These are phyloP conservation scores for Nepenthes alata DNA, from an alignment of 179 eudicot species.

Conservation along the genomic window DNA sequence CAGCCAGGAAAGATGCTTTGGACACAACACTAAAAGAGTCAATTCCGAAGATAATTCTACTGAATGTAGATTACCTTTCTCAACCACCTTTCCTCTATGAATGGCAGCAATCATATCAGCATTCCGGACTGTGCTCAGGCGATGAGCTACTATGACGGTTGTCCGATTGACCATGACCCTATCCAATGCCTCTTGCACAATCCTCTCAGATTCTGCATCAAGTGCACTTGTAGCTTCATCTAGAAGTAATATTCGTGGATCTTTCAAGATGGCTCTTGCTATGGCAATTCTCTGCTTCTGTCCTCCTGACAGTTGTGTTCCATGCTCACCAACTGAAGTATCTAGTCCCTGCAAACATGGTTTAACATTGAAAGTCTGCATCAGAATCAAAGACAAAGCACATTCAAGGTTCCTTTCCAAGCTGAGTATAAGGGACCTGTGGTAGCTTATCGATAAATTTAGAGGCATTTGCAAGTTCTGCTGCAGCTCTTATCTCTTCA, in stretches of 20 bases:
- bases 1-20: not conserved
- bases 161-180: constrained; percentile 63
- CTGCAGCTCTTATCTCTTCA: constrained; percentile 45
- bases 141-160: constrained; percentile 66
- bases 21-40: not conserved
- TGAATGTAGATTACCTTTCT: constrained; percentile 37
- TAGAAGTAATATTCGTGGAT: constrained; percentile 59
- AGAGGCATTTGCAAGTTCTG: constrained; percentile 52
- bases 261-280: constrained; percentile 64
- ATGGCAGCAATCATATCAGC: constrained; percentile 65
- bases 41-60: not conserved
- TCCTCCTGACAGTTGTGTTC: constrained; percentile 67
- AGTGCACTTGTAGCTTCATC: constrained; percentile 94
- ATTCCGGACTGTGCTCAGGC: constrained; percentile 57
- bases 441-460: constrained; percentile 53
- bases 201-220: constrained; percentile 72
- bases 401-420: not conserved
- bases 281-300: constrained; percentile 76
- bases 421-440: constrained; percentile 20
- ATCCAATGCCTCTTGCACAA: constrained; percentile 69
- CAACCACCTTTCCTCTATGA: constrained; percentile 59
- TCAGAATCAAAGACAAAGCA: not conserved
- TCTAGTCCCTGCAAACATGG: constrained; percentile 42
- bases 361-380: not conserved
- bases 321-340: constrained; percentile 69